Evolutionary conservation across 805 yeast species (phyloP).

Genomic region (Wickerhamiella vanderwaltii): DNA sequence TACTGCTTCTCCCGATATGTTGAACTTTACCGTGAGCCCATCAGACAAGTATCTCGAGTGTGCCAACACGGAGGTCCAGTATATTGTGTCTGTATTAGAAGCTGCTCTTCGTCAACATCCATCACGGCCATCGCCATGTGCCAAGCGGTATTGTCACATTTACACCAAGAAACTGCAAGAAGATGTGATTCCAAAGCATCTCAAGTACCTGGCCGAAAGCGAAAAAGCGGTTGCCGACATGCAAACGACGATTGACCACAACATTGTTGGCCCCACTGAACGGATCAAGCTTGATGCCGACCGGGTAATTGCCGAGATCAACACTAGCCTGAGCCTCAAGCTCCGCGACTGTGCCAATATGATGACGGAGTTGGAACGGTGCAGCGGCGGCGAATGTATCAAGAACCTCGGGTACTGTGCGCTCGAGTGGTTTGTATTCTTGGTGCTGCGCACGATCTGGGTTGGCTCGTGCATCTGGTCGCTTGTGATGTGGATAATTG

Average conservation of each 20-base stretch:
- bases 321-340: constrained; percentile 21
- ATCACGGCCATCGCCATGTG: not conserved
- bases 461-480: constrained; percentile 9
- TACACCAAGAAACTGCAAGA: constrained; percentile 12
- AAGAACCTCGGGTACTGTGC: constrained; percentile 13
- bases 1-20: too few relatives aligned
- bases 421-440: constrained; percentile 19
- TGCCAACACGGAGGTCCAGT: constrained; percentile 18
- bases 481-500: not conserved
- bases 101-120: constrained; percentile 14
- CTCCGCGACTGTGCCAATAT: constrained; percentile 20
- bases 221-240: constrained; percentile 15
- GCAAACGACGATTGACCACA: constrained; percentile 18
- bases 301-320: constrained; percentile 22
- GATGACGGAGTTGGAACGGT: constrained; percentile 17
- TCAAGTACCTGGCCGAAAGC: constrained; percentile 16
- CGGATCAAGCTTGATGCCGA: constrained; percentile 21
- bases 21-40: too few relatives aligned
- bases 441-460: constrained; percentile 20
- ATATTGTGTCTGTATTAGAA: constrained; percentile 15
- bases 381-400: constrained; percentile 12
- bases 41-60: constrained; percentile 8
- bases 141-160: constrained; percentile 10
- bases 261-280: constrained; percentile 18
- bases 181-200: constrained; percentile 16